Evolutionary conservation across 768 basidiomycete species (phyloP).

Genomic region (Panellus pusillus): DNA sequence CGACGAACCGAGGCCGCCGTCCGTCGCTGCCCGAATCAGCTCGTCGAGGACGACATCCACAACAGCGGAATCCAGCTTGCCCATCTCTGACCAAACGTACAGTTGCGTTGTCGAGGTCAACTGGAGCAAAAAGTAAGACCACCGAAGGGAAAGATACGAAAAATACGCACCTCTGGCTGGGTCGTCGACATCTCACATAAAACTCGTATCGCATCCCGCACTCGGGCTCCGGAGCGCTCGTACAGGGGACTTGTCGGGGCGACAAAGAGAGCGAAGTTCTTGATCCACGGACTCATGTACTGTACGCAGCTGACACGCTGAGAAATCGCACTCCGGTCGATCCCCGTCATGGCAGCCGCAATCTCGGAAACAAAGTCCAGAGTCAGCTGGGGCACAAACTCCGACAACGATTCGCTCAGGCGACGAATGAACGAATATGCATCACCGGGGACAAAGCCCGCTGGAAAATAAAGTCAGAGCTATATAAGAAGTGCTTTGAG

Average conservation of each 20-base stretch:
- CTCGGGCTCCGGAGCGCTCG: conserved; percentile 69
- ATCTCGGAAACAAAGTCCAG: conserved; percentile 91
- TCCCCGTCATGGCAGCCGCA: conserved; percentile 59
- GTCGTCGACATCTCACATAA: conserved; percentile 72
- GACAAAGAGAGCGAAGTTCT: conserved; percentile 70
- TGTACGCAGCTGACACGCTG: conserved; percentile 75
- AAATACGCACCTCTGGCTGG: conserved; percentile 61
- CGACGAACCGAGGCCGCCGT: conserved; percentile 74
- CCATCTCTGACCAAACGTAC: conserved; percentile 76
- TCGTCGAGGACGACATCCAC: conserved; percentile 79
- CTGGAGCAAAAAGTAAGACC: conserved; percentile 34
- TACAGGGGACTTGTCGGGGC: conserved; percentile 68
- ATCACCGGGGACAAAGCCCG: conserved; percentile 70
- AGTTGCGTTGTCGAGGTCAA: conserved; percentile 67
- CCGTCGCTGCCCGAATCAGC: conserved; percentile 77
- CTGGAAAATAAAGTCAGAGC: conserved; percentile 1
- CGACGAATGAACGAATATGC: conserved; percentile 58
- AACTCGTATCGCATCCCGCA: conserved; percentile 80
- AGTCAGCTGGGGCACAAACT: conserved; percentile 77
- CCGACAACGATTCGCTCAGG: conserved; percentile 71
- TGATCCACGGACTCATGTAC: conserved; percentile 88
- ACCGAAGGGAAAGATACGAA: neutral
- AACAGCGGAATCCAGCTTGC: conserved; percentile 63
- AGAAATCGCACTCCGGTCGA: conserved; percentile 38
- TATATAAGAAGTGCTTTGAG: neutral